Conservation (phyloP, 2,329 filamentous ascomycete species). For the Diplodia scrobiculata region DNA sequence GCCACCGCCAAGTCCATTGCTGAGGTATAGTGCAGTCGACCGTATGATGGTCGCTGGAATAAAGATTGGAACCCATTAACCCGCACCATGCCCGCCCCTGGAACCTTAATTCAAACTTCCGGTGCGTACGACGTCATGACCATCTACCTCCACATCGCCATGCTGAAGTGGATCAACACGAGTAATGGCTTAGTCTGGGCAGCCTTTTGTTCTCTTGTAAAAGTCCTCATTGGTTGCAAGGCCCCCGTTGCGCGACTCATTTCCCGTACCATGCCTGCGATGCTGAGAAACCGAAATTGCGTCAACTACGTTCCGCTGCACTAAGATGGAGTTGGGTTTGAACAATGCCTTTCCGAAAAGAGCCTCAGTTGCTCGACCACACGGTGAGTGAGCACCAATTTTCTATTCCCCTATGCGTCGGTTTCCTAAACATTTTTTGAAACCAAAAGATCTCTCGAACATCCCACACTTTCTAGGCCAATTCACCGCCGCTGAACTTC, state of each 20-base stretch:
- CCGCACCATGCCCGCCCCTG: not conserved
- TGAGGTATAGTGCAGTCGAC: not conserved
- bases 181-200: not conserved
- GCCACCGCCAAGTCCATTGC: not conserved
- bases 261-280: not conserved
- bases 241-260: not conserved
- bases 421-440: not conserved
- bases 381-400: not conserved
- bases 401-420: not conserved
- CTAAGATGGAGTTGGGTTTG: not conserved
- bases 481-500: conserved; percentile 22
- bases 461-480: no score
- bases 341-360: not conserved
- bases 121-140: not conserved
- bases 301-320: no score
- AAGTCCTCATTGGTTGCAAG: not conserved
- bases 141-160: not conserved
- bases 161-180: not conserved
- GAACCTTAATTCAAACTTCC: conserved; percentile 12
- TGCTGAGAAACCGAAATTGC: not conserved
- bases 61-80: not conserved
- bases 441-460: not conserved
- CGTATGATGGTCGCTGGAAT: not conserved
- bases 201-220: not conserved
- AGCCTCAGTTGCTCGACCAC: not conserved